Percentiles rank a stretch among this genome's conserved stretches.
These are phyloP conservation scores for Kodamaea plutei DNA, from an alignment of 1,139 yeast species.

Conservation along the genomic window DNA sequence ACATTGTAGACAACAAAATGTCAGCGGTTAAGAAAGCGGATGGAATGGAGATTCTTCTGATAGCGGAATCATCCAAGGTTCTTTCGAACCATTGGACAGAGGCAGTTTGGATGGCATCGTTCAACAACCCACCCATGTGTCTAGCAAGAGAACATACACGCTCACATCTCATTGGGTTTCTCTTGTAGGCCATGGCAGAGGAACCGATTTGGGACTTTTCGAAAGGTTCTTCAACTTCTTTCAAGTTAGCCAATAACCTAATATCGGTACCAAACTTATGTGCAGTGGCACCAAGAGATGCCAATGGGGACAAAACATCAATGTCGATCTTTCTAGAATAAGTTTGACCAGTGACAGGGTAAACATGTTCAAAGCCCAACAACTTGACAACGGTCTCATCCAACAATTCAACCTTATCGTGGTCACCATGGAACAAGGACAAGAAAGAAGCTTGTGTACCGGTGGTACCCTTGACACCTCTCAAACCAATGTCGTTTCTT, in stretches of 20 bases:
- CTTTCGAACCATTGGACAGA: slow-evolving; percentile 99
- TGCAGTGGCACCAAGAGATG: slow-evolving; percentile 93
- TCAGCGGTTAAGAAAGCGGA: slow-evolving; percentile 96
- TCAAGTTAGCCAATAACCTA: slow-evolving; percentile 91
- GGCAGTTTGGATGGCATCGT: slow-evolving; percentile 93
- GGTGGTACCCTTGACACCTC: slow-evolving; percentile 99
- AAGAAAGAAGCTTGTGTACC: slow-evolving; percentile 98
- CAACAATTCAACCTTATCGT: slow-evolving; percentile 88
- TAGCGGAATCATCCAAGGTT: slow-evolving; percentile 97
- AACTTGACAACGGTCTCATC: slow-evolving; percentile 91
- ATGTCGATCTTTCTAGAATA: slow-evolving; percentile 97
- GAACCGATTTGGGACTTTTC: slow-evolving; percentile 98
- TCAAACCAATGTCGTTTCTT: slow-evolving; percentile 89
- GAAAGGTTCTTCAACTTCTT: slow-evolving; percentile 97
- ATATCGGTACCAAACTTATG: slow-evolving; percentile 98
- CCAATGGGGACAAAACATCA: slow-evolving; percentile 87
- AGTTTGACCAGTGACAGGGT: slow-evolving; percentile 98
- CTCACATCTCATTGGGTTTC: slow-evolving; percentile 99
- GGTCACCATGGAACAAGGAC: slow-evolving; percentile 92
- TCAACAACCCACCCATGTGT: slow-evolving; percentile 87
- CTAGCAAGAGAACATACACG: slow-evolving; percentile 96
- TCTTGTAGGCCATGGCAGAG: slow-evolving; percentile 98
- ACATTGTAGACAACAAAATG: slow-evolving; percentile 81
- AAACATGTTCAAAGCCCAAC: slow-evolving; percentile 89
- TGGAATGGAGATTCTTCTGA: slow-evolving; percentile 94